These are phyloP conservation scores for Tympanopsis confertula DNA, from an alignment of 2,329 filamentous ascomycete species.

Conservation along the genomic window DNA sequence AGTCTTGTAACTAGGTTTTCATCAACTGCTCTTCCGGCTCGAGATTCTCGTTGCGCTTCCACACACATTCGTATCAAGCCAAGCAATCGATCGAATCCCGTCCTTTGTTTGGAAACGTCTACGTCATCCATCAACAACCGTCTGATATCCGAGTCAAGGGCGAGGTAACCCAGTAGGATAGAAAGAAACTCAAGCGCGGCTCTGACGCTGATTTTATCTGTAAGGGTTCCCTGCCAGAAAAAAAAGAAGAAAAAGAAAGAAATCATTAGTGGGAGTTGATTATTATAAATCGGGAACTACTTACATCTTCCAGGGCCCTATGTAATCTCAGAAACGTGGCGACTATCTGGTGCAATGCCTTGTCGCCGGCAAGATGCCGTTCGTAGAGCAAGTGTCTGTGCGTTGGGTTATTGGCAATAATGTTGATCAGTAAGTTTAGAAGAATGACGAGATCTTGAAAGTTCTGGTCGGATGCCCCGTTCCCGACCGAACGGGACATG, in stretches of 20 bases:
- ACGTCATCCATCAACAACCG: conserved; percentile 27
- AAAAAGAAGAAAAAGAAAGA: conserved; percentile 6
- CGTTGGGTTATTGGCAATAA: conserved; percentile 64
- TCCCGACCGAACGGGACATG: conserved; percentile 30
- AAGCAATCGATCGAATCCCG: conserved; percentile 31
- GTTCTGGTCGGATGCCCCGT: too few species aligned
- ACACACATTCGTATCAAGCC: conserved; percentile 44
- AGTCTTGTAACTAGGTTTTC: neutral
- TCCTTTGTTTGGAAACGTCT: too few species aligned
- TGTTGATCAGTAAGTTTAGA: conserved; percentile 75
- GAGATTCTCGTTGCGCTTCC: conserved; percentile 33
- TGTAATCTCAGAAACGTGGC: conserved; percentile 57
- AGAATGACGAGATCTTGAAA: conserved; percentile 67
- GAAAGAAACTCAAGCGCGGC: conserved; percentile 80
- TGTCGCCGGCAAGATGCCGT: conserved; percentile 18
- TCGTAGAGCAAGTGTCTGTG: conserved; percentile 39
- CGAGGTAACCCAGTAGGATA: conserved; percentile 73
- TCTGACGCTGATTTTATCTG: conserved; percentile 66
- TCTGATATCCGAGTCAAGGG: conserved; percentile 37
- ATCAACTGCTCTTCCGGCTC: conserved; percentile 16
- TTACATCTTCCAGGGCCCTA: conserved; percentile 56
- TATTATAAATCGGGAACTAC: conserved; percentile 15
- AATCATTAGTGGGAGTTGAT: neutral
- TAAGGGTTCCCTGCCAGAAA: conserved; percentile 46
- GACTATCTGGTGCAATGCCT: conserved; percentile 47